Evolutionary conservation across 768 basidiomycete genomes (phyloP).

Genomic region (Kwoniella heveanensis): DNA sequence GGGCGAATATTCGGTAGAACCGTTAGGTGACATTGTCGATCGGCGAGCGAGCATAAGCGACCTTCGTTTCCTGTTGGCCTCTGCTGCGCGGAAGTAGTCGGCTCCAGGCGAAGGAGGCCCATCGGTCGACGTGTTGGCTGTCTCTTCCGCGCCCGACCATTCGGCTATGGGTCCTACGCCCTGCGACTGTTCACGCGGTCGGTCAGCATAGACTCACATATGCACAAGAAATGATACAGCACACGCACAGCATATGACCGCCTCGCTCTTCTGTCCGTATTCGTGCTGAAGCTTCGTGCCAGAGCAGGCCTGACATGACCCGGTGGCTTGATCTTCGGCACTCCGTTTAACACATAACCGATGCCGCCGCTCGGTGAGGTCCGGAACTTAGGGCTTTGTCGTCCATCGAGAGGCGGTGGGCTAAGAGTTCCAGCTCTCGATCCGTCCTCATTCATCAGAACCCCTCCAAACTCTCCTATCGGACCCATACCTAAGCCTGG

Average conservation of each 20-base stretch:
- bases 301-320: slow-evolving; percentile 22
- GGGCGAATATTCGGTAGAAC: slow-evolving; percentile 34
- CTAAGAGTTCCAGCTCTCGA: slow-evolving; percentile 25
- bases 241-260: slow-evolving; percentile 27
- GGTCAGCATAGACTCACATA: too few species aligned
- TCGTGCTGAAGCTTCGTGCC: slow-evolving; percentile 37
- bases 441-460: slow-evolving; percentile 23
- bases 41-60: slow-evolving; percentile 39
- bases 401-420: slow-evolving; percentile 27
- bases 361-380: slow-evolving; percentile 46
- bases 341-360: slow-evolving; percentile 48
- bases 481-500: slow-evolving; percentile 48
- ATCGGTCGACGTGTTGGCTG: slow-evolving; percentile 10
- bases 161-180: slow-evolving; percentile 53
- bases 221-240: too few species aligned
- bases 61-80: slow-evolving; percentile 36
- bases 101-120: slow-evolving; percentile 38
- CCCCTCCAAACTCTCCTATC: slow-evolving; percentile 45
- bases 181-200: slow-evolving; percentile 27
- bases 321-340: slow-evolving; percentile 38
- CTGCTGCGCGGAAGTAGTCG: slow-evolving; percentile 43
- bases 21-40: slow-evolving; percentile 38
- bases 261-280: slow-evolving; percentile 26
- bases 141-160: slow-evolving; percentile 24
- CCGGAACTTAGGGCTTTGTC: slow-evolving; percentile 39